Conservation (phyloP, 2,329 filamentous ascomycete genomes). For the Xylariaceae sp. region DNA sequence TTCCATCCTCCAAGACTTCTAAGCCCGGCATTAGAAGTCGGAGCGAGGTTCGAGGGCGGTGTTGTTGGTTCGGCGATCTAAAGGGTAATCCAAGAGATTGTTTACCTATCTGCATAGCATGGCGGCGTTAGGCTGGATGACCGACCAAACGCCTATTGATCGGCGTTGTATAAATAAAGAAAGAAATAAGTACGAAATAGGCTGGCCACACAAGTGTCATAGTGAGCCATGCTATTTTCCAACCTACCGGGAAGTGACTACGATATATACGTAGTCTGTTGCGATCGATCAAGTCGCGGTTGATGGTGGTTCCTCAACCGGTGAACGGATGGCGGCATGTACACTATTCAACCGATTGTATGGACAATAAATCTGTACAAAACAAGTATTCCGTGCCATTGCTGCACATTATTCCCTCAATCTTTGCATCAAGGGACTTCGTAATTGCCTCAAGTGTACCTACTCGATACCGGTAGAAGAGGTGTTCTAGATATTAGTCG, state of each 20-base stretch:
- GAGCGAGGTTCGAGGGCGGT: constrained; percentile 3
- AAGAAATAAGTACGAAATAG: neutral
- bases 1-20: constrained; percentile 70
- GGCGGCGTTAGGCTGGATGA: constrained; percentile 26
- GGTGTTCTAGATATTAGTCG: neutral
- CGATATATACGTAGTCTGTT: neutral
- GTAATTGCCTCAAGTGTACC: neutral
- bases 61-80: neutral
- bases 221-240: neutral
- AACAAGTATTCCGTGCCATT: too few relatives aligned
- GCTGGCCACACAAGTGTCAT: neutral
- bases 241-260: neutral
- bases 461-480: neutral
- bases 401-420: too few relatives aligned
- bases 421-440: neutral
- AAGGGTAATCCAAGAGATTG: constrained; percentile 6
- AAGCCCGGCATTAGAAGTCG: constrained; percentile 15
- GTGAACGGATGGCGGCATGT: neutral
- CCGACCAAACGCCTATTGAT: constrained; percentile 4
- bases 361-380: too few relatives aligned
- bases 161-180: constrained; percentile 14
- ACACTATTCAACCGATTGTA: too few relatives aligned
- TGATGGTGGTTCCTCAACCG: neutral
- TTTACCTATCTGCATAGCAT: constrained; percentile 28
- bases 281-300: neutral